A percentile compares a stretch with the other conserved stretches of the same genome.
phyloP scores from a whole-genome alignment of 805 yeast genomes.

The Starmerella floricola region DNA sequence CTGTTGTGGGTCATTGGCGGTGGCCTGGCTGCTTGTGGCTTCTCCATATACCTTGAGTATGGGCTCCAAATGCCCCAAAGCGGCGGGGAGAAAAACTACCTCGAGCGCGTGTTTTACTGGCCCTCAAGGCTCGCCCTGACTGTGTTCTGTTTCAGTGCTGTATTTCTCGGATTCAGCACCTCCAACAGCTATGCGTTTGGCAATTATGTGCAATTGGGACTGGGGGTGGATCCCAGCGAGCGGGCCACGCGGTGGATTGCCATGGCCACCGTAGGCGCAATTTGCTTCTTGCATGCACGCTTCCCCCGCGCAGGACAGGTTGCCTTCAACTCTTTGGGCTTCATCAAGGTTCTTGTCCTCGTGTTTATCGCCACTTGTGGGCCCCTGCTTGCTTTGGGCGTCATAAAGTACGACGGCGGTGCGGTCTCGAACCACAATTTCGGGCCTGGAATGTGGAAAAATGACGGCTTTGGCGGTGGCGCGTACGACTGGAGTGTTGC shows the following conservation, averaged over 20 bases:
- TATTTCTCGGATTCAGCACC: conserved; percentile 49
- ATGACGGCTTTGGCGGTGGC: conserved; percentile 34
- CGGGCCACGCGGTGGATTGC: conserved; percentile 34
- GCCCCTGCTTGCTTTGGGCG: conserved; percentile 26
- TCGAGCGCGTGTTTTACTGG: conserved; percentile 43
- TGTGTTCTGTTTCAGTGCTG: conserved; percentile 40
- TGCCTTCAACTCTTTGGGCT: conserved; percentile 44
- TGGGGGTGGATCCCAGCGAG: conserved; percentile 32
- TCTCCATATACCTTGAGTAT: conserved; percentile 50
- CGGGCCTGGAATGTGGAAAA: conserved; percentile 30
- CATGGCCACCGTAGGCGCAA: conserved; percentile 36
- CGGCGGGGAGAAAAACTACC: conserved; percentile 60
- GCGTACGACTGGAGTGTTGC: conserved; percentile 45
- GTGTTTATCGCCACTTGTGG: conserved; percentile 41
- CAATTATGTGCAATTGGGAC: conserved; percentile 39
- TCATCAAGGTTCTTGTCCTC: conserved; percentile 42
- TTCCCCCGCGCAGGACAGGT: conserved; percentile 41
- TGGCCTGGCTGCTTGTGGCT: conserved; percentile 41
- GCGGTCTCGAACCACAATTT: conserved; percentile 30
- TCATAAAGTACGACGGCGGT: conserved; percentile 26
- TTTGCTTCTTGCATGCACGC: conserved; percentile 35
- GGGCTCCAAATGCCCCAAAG: conserved; percentile 53
- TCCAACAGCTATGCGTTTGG: conserved; percentile 59
- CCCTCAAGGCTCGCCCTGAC: conserved; percentile 45
- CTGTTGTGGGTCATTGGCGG: conserved; percentile 55